Evolutionary conservation across 352 stramenopile genomes (phyloP).

Genomic region (Globisporangium uncinulatum): DNA sequence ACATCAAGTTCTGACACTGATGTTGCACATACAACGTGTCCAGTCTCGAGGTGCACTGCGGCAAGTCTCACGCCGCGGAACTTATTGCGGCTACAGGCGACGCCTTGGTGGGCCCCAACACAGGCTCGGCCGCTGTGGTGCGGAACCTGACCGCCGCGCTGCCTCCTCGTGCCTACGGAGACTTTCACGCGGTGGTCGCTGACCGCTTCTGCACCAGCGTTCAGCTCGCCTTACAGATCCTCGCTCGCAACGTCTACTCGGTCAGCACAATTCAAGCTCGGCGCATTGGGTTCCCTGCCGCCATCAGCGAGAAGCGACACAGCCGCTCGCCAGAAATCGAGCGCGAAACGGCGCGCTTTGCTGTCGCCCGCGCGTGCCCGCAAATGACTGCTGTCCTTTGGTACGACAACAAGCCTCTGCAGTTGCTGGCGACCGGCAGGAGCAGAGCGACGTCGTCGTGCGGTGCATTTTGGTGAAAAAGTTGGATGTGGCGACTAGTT

Average conservation of each 20-base stretch:
- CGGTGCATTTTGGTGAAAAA: no score
- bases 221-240: not conserved
- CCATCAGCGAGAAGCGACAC: not conserved
- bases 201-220: constrained; percentile 2
- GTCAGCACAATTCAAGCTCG: not conserved
- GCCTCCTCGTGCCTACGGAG: not conserved
- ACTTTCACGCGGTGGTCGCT: not conserved
- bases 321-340: not conserved
- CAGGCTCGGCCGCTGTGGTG: no score
- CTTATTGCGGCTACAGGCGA: not conserved
- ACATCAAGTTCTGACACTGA: not conserved
- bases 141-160: not conserved
- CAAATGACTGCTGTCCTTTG: no score
- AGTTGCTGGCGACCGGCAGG: no score
- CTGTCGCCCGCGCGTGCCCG: no score
- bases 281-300: not conserved
- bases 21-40: not conserved
- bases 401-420: no score
- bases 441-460: no score
- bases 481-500: no score
- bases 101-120: not conserved
- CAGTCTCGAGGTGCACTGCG: not conserved
- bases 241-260: not conserved
- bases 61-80: not conserved
- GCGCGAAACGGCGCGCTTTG: not conserved